Conservation (phyloP, 2,329 filamentous ascomycete species). For the Boeremia lycopersici region DNA sequence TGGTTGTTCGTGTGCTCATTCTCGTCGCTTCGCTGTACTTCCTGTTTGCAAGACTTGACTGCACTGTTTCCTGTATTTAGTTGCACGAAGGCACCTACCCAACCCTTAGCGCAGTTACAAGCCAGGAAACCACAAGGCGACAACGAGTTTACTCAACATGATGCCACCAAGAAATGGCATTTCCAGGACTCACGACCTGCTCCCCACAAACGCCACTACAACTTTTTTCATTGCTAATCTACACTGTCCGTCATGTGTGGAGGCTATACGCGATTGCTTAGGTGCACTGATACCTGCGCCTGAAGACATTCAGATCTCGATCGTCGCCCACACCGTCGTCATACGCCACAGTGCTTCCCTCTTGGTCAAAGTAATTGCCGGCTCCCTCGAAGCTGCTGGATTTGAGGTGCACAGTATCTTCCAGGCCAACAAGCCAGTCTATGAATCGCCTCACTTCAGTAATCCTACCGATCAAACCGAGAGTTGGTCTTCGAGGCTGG, state of each 20-base stretch:
- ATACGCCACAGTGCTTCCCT: constrained; percentile 59
- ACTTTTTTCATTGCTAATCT: constrained; percentile 74
- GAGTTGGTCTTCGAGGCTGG: constrained; percentile 44
- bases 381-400: constrained; percentile 61
- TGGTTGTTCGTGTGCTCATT: neutral
- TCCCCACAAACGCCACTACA: constrained; percentile 47
- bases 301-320: constrained; percentile 69
- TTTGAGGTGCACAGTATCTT: constrained; percentile 64
- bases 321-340: constrained; percentile 72
- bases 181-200: constrained; percentile 20
- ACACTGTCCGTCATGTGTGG: constrained; percentile 78
- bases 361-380: constrained; percentile 49
- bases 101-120: constrained; percentile 16
- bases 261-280: constrained; percentile 67
- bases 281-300: constrained; percentile 55
- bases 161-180: constrained; percentile 23
- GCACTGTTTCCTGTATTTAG: neutral
- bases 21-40: neutral
- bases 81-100: neutral
- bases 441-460: constrained; percentile 23
- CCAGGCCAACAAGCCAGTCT: constrained; percentile 30
- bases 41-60: neutral
- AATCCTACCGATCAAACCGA: constrained; percentile 19
- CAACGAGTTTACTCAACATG: neutral
- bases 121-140: constrained; percentile 17